phyloP scores from a whole-genome alignment of 257 asterid species.

The Penstemon eatonii region DNA sequence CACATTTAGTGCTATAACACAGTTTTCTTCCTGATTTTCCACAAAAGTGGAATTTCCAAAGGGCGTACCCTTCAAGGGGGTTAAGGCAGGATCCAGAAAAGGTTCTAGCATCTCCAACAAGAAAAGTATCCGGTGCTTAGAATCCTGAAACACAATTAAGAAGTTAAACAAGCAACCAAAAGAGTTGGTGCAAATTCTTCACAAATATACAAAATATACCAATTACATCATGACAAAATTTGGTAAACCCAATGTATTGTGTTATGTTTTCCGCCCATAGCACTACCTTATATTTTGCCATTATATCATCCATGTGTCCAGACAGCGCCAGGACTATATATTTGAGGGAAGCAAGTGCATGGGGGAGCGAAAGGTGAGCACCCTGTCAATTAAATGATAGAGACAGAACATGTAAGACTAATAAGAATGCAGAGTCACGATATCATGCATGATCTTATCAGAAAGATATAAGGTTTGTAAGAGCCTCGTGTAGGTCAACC shows the following conservation, averaged over 20 bases:
- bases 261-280: constrained; percentile 7
- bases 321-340: constrained; percentile 83
- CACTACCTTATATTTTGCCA: constrained; percentile 79
- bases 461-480: constrained; percentile 21
- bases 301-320: constrained; percentile 87
- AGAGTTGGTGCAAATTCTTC: constrained; percentile 21
- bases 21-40: constrained; percentile 71
- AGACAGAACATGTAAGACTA: constrained; percentile 23
- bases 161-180: constrained; percentile 24
- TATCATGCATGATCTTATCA: constrained; percentile 29
- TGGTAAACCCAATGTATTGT: constrained; percentile 20
- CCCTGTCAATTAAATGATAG: constrained; percentile 55
- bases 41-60: constrained; percentile 72
- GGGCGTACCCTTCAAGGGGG: constrained; percentile 76
- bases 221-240: constrained; percentile 2
- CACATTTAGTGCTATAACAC: constrained; percentile 73
- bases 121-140: constrained; percentile 79
- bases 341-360: constrained; percentile 92
- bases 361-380: constrained; percentile 59
- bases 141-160: constrained; percentile 60
- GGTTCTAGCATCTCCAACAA: constrained; percentile 96
- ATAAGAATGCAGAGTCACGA: constrained; percentile 23
- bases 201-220: neutral
- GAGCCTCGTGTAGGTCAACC: constrained; percentile 19
- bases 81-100: constrained; percentile 80